A percentile compares a stretch with the other conserved stretches of the same genome.
Conservation (phyloP, 495 filamentous ascomycete species). For the Penicillium lagena region DNA sequence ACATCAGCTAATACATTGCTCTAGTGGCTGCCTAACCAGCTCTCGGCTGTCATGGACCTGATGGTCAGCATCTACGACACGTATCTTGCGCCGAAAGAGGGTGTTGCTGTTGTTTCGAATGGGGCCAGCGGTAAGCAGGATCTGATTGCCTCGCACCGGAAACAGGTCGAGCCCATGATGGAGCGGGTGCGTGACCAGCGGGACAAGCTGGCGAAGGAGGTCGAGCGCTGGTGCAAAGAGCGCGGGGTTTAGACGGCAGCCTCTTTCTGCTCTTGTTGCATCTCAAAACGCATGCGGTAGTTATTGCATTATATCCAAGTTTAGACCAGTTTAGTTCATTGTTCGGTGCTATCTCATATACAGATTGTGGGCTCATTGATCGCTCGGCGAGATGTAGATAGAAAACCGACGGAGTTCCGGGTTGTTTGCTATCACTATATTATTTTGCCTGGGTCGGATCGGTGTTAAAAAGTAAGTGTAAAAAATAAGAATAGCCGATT, state of each 20-base stretch:
- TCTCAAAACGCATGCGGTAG: too few species aligned
- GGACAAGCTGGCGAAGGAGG: slow-evolving; percentile 68
- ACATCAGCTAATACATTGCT: not conserved
- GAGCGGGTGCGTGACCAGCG: slow-evolving; percentile 61
- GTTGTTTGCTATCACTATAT: too few species aligned
- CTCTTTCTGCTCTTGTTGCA: not conserved
- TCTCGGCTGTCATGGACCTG: slow-evolving; percentile 68
- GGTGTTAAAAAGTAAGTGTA: too few species aligned
- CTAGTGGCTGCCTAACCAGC: slow-evolving; percentile 80
- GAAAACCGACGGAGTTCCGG: too few species aligned
- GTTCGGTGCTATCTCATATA: too few species aligned
- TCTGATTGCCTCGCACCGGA: slow-evolving; percentile 27
- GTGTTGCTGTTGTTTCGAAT: slow-evolving; percentile 2
- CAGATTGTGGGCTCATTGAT: too few species aligned
- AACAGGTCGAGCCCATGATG: slow-evolving; percentile 59
- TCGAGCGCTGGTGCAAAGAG: slow-evolving; percentile 72
- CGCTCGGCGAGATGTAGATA: too few species aligned
- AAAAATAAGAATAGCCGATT: too few species aligned
- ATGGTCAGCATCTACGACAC: slow-evolving; percentile 59
- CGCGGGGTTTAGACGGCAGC: slow-evolving; percentile 41
- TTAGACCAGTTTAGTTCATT: too few species aligned
- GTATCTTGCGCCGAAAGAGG: slow-evolving; percentile 39
- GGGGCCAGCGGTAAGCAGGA: slow-evolving; percentile 23
- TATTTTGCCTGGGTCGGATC: too few species aligned
- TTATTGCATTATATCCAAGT: too few species aligned